Evolutionary conservation across 2,329 filamentous ascomycete species (phyloP).

Genomic region (Elsinoe batatas): DNA sequence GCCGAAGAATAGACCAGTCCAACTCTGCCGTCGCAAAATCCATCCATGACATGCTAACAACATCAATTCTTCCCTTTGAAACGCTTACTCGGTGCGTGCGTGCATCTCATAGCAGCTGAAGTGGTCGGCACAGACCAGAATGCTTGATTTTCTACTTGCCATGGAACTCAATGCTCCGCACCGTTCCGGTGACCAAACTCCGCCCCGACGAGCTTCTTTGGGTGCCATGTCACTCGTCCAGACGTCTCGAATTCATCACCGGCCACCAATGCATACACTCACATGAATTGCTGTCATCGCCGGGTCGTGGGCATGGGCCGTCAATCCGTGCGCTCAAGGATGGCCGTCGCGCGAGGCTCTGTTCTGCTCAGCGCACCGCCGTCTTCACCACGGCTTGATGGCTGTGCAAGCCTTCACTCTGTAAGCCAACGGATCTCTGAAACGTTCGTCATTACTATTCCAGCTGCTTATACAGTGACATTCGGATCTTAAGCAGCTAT

Average conservation of each 20-base stretch:
- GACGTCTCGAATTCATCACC: background rate
- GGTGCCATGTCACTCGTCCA: background rate
- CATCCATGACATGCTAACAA: slow-evolving; percentile 1
- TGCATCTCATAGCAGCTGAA: background rate
- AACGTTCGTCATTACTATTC: background rate
- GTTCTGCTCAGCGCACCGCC: background rate
- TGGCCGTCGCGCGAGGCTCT: background rate
- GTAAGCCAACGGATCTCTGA: slow-evolving; percentile 6
- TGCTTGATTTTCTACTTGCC: background rate
- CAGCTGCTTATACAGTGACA: background rate
- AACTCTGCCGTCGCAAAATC: background rate
- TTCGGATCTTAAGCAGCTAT: background rate
- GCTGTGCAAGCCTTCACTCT: slow-evolving; percentile 9
- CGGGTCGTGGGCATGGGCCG: background rate
- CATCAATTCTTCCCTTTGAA: slow-evolving; percentile 1
- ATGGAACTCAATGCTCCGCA: background rate
- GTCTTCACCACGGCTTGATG: background rate
- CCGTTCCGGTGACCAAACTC: slow-evolving; percentile 6
- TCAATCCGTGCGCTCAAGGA: background rate
- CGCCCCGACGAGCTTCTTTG: background rate
- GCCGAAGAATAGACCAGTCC: background rate
- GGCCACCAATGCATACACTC: background rate
- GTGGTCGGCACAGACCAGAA: background rate
- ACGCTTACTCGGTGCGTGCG: background rate
- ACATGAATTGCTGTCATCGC: background rate